A percentile compares a stretch with the other conserved stretches of the same genome.
These are phyloP conservation scores for Coniochaeta hoffmannii DNA, from an alignment of 2,329 filamentous ascomycete genomes.

Conservation along the genomic window DNA sequence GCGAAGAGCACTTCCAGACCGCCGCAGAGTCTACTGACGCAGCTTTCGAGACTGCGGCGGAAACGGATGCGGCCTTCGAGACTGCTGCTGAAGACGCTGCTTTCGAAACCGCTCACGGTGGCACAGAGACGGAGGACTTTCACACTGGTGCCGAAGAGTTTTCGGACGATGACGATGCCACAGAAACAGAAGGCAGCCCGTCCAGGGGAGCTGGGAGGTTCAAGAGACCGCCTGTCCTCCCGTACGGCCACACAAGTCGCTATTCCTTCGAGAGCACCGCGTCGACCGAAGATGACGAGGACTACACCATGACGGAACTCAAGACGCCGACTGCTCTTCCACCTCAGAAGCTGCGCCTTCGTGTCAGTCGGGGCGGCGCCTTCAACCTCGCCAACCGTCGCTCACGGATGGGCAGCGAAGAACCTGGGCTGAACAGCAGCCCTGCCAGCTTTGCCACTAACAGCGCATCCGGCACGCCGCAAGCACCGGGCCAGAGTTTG, in stretches of 20 bases:
- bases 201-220: slow-evolving; percentile 35
- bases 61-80: slow-evolving; percentile 63
- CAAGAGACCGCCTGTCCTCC: slow-evolving; percentile 32
- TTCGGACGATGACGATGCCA: slow-evolving; percentile 68
- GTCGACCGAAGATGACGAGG: slow-evolving; percentile 71
- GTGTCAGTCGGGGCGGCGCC: slow-evolving; percentile 53
- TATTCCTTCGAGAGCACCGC: slow-evolving; percentile 79
- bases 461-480: slow-evolving; percentile 40
- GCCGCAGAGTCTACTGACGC: slow-evolving; percentile 68
- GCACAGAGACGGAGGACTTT: slow-evolving; percentile 89
- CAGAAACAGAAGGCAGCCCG: slow-evolving; percentile 67
- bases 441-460: slow-evolving; percentile 45
- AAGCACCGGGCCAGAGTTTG: slow-evolving; percentile 62
- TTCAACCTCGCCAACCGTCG: slow-evolving; percentile 36
- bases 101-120: slow-evolving; percentile 68
- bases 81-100: slow-evolving; percentile 71
- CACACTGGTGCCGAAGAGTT: slow-evolving; percentile 82
- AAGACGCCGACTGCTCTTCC: slow-evolving; percentile 57
- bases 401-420: slow-evolving; percentile 54
- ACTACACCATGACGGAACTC: slow-evolving; percentile 50
- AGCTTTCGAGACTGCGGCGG: slow-evolving; percentile 63
- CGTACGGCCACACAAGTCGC: slow-evolving; percentile 43
- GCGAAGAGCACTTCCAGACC: slow-evolving; percentile 56
- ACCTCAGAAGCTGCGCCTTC: slow-evolving; percentile 64
- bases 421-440: slow-evolving; percentile 49